Evolutionary conservation across 148 eudicot genomes (phyloP), one percentile per base, ranked within the genome.

Genomic region (Amaranthus cruentus): DNA sequence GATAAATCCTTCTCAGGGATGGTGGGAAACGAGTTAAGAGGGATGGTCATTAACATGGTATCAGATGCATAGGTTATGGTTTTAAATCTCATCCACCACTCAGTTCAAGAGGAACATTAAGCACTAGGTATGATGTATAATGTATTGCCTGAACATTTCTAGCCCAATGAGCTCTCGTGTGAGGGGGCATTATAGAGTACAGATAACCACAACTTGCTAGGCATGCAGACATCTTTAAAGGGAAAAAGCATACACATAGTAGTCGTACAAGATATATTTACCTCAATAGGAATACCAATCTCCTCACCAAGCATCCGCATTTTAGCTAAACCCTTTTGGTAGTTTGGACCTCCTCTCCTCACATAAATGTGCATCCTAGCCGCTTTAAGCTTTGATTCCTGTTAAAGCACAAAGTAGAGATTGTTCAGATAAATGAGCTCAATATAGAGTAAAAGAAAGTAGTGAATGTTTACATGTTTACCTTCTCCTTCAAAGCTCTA

Each of bases 321-420:
- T 79, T 85, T 91, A 48, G 96, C 99, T 7, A 95, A 89, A 77
- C 99, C 99, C 78, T 77, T 91, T 75, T 95, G 99, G 85, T 95
- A 95, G 76, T 95, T 95, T 49, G 99, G 99, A 77, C 99, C 99
- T 72, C 99, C 99, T 88, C 99, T 87, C 84, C 99, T 85, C 38
- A 95, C 99, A 71, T 90, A 95, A 15, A 95, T 79, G 76, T 87
- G 86, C 99, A 95, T 90, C 76, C 88, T 83, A 43, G 99, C 96
- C 62, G 99, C 96, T 79, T 95, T 91, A 51, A 95, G 97, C 88
- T 91, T 95, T 13, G 94, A 71, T 79, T 84, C 87, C 87, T 84
- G 38, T 59, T 75, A 2, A 12, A 11, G 28, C 9, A 61, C 50
- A 67, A 64, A 67, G 51, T 48, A 47, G 8, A 66, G 43, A 50